Conservation (phyloP, 1,139 yeast genomes). For the Hanseniaspora sp. region DNA sequence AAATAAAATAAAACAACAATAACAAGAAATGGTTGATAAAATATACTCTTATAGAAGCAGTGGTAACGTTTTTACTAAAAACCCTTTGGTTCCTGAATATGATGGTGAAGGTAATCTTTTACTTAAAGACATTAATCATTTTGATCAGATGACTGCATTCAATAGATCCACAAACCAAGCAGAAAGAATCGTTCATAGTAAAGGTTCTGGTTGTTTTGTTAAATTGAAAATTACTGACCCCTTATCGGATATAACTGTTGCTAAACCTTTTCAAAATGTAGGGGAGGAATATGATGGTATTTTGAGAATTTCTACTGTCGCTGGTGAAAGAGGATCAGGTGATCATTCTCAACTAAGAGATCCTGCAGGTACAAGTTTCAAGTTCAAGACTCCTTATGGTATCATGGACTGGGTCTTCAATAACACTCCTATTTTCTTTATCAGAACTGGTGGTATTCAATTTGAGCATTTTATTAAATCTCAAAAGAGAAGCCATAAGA, state of each 20-base stretch:
- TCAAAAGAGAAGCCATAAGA: constrained; percentile 58
- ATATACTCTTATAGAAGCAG: constrained; percentile 57
- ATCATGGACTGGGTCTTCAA: constrained; percentile 53
- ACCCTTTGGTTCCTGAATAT: constrained; percentile 53
- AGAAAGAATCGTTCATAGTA: constrained; percentile 83
- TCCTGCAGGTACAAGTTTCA: constrained; percentile 49
- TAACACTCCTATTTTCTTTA: constrained; percentile 49
- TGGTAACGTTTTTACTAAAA: constrained; percentile 48
- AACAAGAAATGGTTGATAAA: constrained; percentile 27
- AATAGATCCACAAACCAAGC: constrained; percentile 74
- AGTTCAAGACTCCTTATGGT: constrained; percentile 49
- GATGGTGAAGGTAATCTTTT: constrained; percentile 67
- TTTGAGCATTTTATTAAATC: constrained; percentile 86
- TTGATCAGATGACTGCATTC: constrained; percentile 70
- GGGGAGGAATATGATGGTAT: constrained; percentile 69
- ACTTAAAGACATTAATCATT: constrained; percentile 65
- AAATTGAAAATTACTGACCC: constrained; percentile 74
- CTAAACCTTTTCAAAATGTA: constrained; percentile 57
- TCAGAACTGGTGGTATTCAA: constrained; percentile 61
- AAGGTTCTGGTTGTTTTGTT: constrained; percentile 82
- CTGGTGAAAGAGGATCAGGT: constrained; percentile 48
- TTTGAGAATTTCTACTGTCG: constrained; percentile 52
- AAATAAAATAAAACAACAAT: constrained; percentile 22
- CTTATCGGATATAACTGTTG: constrained; percentile 58
- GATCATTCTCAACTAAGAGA: constrained; percentile 42